A percentile compares a stretch with the other conserved stretches of the same genome.
These are phyloP conservation scores for Linnemannia elongata DNA, from an alignment of 192 early-diverging fungal species.

Conservation along the genomic window DNA sequence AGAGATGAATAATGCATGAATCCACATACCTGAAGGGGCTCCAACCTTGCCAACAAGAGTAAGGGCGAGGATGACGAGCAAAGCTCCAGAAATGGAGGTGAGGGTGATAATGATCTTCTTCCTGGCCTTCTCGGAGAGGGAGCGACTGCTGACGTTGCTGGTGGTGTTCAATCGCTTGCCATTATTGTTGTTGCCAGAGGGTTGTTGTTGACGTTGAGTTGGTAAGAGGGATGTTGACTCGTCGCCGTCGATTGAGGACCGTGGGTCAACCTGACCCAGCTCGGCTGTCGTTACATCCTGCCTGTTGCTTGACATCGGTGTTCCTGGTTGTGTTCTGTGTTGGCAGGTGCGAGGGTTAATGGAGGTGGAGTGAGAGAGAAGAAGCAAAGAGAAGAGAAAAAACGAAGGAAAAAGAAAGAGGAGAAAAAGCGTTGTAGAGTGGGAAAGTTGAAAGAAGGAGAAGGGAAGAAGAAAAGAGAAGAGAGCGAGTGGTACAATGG, in stretches of 20 bases:
- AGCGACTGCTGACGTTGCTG: slow-evolving; percentile 1
- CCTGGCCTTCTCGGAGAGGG: slow-evolving; percentile 28
- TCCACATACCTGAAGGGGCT: slow-evolving; percentile 14
- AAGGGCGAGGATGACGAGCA: slow-evolving; percentile 21
- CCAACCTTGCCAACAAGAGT: slow-evolving; percentile 27
- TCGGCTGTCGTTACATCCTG: slow-evolving; percentile 25
- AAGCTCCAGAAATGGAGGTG: slow-evolving; percentile 17
- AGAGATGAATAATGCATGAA: not conserved
- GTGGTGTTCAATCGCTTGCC: slow-evolving; percentile 1
- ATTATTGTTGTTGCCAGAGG: not conserved
- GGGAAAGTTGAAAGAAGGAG: not conserved
- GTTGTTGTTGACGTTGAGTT: not conserved
- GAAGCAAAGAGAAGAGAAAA: not conserved
- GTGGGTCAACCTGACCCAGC: slow-evolving; percentile 16
- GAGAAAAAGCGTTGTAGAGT: not conserved
- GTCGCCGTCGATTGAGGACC: slow-evolving; percentile 1
- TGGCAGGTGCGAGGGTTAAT: not conserved
- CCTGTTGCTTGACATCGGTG: not conserved
- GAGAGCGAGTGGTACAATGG: not conserved
- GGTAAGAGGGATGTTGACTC: slow-evolving; percentile 18
- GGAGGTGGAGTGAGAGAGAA: not conserved
- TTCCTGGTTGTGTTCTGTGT: not conserved
- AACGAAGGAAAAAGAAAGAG: not conserved
- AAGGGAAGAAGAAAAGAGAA: not conserved
- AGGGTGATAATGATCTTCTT: slow-evolving; percentile 32